These are phyloP conservation scores for Colletotrichum cordylinicola DNA, from an alignment of 2,329 filamentous ascomycete genomes.

Conservation along the genomic window DNA sequence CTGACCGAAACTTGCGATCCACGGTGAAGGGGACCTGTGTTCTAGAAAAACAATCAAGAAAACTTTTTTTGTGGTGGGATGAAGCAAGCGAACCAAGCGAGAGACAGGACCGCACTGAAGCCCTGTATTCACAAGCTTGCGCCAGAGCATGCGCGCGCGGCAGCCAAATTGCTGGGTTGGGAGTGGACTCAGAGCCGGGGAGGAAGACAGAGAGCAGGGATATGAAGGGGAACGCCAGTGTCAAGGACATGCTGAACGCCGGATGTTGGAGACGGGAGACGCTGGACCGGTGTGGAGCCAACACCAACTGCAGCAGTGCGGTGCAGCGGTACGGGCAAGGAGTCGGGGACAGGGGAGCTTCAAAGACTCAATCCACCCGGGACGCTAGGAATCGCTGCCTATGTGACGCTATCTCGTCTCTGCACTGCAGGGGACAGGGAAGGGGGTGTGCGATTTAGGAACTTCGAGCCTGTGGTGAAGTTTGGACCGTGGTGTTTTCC, in stretches of 20 bases:
- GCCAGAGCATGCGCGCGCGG: background rate
- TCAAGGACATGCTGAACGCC: background rate
- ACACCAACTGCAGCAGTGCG: background rate
- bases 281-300: constrained; percentile 6
- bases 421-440: constrained; percentile 22
- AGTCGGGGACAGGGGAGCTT: background rate
- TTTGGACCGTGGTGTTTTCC: background rate
- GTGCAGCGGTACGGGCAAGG: background rate
- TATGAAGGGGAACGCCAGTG: background rate
- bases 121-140: constrained; percentile 18
- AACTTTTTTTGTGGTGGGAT: constrained; percentile 7
- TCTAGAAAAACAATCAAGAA: constrained; percentile 1
- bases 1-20: constrained; percentile 3
- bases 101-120: background rate
- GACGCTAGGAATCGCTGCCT: constrained; percentile 21
- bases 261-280: constrained; percentile 13
- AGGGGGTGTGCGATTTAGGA: constrained; percentile 4
- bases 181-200: background rate
- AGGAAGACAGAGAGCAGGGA: background rate
- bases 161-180: constrained; percentile 12
- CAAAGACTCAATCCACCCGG: constrained; percentile 10
- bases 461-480: constrained; percentile 6
- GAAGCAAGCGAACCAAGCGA: constrained; percentile 15
- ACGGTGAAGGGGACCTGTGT: background rate
- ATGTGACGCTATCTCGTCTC: constrained; percentile 21